Base-by-base conservation (phyloP, 208 protist genomes). In the Trypanosoma scelopori region DNA sequence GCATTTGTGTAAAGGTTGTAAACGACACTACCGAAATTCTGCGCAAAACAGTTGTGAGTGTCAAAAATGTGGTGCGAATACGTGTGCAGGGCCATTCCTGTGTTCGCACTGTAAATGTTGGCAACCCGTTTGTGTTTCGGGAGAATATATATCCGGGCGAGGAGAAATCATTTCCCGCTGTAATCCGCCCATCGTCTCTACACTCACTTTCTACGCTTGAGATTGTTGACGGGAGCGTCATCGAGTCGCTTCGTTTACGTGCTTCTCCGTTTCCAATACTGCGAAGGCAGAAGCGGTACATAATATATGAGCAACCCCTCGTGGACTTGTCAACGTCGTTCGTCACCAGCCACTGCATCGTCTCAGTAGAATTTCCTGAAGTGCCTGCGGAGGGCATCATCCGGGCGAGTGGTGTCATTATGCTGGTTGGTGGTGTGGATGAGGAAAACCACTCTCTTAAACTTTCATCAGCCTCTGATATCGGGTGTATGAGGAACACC, bases 351-450 rank as follows among this genome's bases (percentile, higher is more conserved):
- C 50, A 35, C 3, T 66, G 60, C n/a, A 49, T 57, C 3, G 1
- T 66, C 1, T 57, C 13, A 13, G 60, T 66, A 22, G 60, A 66
- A 3, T 66, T 66, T 35, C 60, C 60, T 23, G 60, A 25, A 15
- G 13, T 48, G 22, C 13, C 47, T 5, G 32, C 39, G 12, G 27
- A 55, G 35, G 60, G 35, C 16, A 66, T 20, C 22, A 46, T 66
- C 30, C 11, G 32, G 32, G 39, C 37, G n/a, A 49, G 27, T n/a
- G 47, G 49, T 66, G 60, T 20, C 12, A 43, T 66, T n/a, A 25
- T 66, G 51, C 32, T 66, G 23, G 37, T 27, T 20, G n/a, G 20
- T 35, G 48, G 37, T 30, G 37, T 66, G 16, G 39, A 49, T 48
- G 58, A 53, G 30, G 7, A 28, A 1, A 53, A 53, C 35, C 3